Evolutionary conservation across 371 early-diverging fungal species (phyloP).

Genomic region (Syncephalastrum sp.): DNA sequence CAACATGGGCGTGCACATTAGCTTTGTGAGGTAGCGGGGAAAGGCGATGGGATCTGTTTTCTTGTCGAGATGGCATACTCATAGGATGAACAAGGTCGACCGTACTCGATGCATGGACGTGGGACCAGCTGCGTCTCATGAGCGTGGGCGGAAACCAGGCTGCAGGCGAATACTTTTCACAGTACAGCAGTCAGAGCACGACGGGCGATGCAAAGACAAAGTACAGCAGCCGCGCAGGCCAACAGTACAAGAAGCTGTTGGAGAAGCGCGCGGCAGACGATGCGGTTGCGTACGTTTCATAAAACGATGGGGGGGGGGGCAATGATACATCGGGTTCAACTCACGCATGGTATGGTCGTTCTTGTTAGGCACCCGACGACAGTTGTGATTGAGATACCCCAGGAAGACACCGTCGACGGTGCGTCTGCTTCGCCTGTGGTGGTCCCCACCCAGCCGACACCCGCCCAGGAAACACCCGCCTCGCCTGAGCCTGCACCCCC

Average conservation of each 20-base stretch:
- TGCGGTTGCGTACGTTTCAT: constrained; percentile 50
- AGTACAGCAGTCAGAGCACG: constrained; percentile 45
- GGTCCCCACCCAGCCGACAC: constrained; percentile 2
- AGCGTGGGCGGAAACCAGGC: constrained; percentile 85
- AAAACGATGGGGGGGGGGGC: too few relatives aligned
- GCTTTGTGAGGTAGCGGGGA: constrained; percentile 83
- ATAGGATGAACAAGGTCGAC: constrained; percentile 66
- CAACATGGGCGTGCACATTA: constrained; percentile 94
- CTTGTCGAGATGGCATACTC: neutral
- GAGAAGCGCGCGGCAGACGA: constrained; percentile 78
- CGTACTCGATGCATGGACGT: constrained; percentile 87
- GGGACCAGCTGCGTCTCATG: constrained; percentile 94
- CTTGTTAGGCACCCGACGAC: constrained; percentile 30
- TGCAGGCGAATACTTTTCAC: constrained; percentile 80
- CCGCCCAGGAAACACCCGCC: constrained; percentile 4
- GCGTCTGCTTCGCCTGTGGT: too few relatives aligned
- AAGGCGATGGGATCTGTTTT: neutral
- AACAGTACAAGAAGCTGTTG: constrained; percentile 83
- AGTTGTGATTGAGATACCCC: constrained; percentile 34
- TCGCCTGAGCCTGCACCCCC: constrained; percentile 13
- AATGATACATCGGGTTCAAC: neutral
- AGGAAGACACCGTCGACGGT: too few relatives aligned
- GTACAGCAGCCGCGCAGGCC: constrained; percentile 78
- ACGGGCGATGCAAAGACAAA: constrained; percentile 75
- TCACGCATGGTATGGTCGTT: neutral